Conservation (phyloP, 306 rosid genomes). For the Cucurbita maxima region DNA sequence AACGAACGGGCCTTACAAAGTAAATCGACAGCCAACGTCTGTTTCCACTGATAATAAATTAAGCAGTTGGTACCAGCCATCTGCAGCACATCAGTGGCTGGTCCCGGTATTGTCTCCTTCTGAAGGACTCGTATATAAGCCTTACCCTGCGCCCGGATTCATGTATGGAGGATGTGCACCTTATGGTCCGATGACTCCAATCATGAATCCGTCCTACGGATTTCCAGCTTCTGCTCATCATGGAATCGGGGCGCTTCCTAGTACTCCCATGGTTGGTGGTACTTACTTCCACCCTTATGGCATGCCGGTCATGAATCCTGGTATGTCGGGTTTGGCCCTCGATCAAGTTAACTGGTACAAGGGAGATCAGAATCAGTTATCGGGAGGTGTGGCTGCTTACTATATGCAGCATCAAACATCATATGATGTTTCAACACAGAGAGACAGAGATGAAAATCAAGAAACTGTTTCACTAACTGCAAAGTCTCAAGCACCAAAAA, state of each 20-base stretch:
- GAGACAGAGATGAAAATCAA: conserved; percentile 18
- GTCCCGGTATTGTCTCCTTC: conserved; percentile 82
- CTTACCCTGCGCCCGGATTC: conserved; percentile 59
- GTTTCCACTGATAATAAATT: conserved; percentile 32
- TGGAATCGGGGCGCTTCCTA: conserved; percentile 16
- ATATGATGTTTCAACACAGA: conserved; percentile 23
- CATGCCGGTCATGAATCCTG: conserved; percentile 38
- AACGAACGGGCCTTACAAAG: conserved; percentile 30
- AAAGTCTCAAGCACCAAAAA: conserved; percentile 5
- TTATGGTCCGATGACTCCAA: conserved; percentile 28
- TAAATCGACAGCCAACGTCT: conserved; percentile 29
- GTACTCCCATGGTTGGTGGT: conserved; percentile 30
- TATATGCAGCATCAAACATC: conserved; percentile 22
- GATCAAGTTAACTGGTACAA: conserved; percentile 38
- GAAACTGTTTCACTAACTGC: conserved; percentile 3
- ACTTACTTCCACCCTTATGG: conserved; percentile 57
- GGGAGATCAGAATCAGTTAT: conserved; percentile 9
- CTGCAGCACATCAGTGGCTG: conserved; percentile 80
- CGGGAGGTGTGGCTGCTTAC: neutral
- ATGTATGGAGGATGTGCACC: conserved; percentile 58
- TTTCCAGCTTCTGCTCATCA: conserved; percentile 33
- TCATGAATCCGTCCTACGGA: conserved; percentile 48
- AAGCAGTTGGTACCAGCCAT: conserved; percentile 55
- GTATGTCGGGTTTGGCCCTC: conserved; percentile 37
- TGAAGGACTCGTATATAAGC: conserved; percentile 92